Conservation (phyloP, 345 rosid genomes). For the Viola odorata region DNA sequence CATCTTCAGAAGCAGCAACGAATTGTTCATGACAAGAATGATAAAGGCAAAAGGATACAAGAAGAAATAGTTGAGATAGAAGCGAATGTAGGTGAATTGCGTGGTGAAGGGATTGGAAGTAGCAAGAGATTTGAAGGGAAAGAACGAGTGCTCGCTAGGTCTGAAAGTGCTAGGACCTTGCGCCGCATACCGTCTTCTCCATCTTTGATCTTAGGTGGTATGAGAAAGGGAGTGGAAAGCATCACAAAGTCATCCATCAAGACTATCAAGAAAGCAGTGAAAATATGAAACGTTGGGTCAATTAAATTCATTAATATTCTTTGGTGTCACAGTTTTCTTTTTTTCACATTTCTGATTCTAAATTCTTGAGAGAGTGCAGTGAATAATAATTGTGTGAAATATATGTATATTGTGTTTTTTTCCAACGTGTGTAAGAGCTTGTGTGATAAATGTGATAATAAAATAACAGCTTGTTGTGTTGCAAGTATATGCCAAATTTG, state of each 20-base stretch:
- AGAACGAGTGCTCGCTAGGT: slow-evolving; percentile 50
- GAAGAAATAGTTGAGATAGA: slow-evolving; percentile 22
- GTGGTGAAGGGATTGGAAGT: slow-evolving; percentile 18
- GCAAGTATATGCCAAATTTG: background rate
- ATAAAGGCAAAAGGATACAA: slow-evolving; percentile 8
- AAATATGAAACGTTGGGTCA: slow-evolving; percentile 19
- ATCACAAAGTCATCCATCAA: slow-evolving; percentile 70
- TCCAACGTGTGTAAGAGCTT: slow-evolving; percentile 11
- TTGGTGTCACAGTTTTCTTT: background rate
- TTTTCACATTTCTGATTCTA: background rate
- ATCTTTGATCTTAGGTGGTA: slow-evolving; percentile 58
- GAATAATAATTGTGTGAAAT: slow-evolving; percentile 33
- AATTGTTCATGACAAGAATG: slow-evolving; percentile 8
- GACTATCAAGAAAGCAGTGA: slow-evolving; percentile 65
- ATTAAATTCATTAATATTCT: slow-evolving; percentile 5
- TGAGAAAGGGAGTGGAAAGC: slow-evolving; percentile 80
- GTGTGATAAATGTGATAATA: slow-evolving; percentile 15
- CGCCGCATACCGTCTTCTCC: slow-evolving; percentile 89
- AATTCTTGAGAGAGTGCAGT: slow-evolving; percentile 11
- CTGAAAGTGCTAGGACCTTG: slow-evolving; percentile 78
- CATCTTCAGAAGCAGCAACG: slow-evolving; percentile 19
- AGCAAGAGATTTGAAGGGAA: slow-evolving; percentile 29
- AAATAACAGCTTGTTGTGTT: slow-evolving; percentile 51
- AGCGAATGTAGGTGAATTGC: slow-evolving; percentile 5
- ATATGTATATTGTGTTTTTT: background rate